These are phyloP conservation scores for Macrophomina pseudophaseolina DNA, from an alignment of 2,329 filamentous ascomycete species.

Conservation along the genomic window DNA sequence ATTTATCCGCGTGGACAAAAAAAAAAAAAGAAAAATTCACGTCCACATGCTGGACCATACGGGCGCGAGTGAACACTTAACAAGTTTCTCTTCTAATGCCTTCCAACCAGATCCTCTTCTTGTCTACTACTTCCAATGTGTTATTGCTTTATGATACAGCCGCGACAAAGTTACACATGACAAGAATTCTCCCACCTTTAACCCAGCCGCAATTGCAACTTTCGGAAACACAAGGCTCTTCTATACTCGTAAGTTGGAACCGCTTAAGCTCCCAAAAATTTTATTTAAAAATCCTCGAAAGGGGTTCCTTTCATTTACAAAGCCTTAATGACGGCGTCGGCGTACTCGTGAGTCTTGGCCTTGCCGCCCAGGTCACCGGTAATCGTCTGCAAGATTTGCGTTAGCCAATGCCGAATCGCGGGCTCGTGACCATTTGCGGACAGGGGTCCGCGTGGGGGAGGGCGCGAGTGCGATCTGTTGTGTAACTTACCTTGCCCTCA, in stretches of 20 bases:
- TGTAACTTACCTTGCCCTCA: conserved; percentile 78
- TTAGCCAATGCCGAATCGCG: conserved; percentile 25
- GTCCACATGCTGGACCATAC: neutral
- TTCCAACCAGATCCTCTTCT: neutral
- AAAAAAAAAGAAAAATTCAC: neutral
- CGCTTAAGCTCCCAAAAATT: neutral
- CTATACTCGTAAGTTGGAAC: conserved; percentile 3
- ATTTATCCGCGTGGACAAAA: neutral
- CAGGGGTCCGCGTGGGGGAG: conserved; percentile 28
- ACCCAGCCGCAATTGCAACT: conserved; percentile 4
- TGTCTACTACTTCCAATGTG: conserved; percentile 13
- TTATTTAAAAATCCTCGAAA: conserved; percentile 1
- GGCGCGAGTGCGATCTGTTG: neutral
- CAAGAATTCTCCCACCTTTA: neutral
- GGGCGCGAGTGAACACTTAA: neutral
- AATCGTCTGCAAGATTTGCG: conserved; percentile 60
- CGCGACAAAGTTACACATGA: conserved; percentile 20
- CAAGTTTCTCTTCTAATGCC: neutral
- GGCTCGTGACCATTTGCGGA: conserved; percentile 24
- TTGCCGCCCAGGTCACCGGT: conserved; percentile 96
- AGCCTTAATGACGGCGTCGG: conserved; percentile 82
- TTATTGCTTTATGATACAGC: conserved; percentile 16
- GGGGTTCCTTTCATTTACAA: conserved; percentile 38
- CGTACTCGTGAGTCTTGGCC: conserved; percentile 94
- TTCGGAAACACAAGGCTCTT: conserved; percentile 5